Conservation (phyloP, 805 yeast genomes). For the Blastobotrys peoriensis region DNA sequence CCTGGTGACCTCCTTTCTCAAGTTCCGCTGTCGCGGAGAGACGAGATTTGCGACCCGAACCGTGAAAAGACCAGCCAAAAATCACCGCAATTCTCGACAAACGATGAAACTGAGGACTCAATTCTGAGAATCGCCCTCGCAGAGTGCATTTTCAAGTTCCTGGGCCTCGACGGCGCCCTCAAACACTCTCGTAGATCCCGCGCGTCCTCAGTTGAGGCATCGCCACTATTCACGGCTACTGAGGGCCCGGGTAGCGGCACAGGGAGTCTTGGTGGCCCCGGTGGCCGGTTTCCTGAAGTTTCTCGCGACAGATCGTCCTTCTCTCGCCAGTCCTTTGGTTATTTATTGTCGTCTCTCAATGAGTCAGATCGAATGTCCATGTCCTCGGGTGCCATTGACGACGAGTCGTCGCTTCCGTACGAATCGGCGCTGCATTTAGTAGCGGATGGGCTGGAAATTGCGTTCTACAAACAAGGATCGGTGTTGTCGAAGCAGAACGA, state of each 20-base stretch:
- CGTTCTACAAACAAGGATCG: constrained; percentile 47
- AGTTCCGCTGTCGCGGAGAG: constrained; percentile 45
- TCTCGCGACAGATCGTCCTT: too few species aligned
- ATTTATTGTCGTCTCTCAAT: neutral
- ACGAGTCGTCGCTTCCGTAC: constrained; percentile 1
- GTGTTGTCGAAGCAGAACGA: constrained; percentile 59
- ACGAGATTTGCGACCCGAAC: constrained; percentile 8
- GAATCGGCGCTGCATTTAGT: constrained; percentile 15
- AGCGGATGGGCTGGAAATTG: constrained; percentile 46
- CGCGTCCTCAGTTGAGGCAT: constrained; percentile 16
- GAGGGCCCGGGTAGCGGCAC: constrained; percentile 8
- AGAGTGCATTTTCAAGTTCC: constrained; percentile 60
- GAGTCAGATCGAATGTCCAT: neutral
- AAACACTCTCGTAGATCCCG: constrained; percentile 5
- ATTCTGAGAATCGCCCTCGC: constrained; percentile 57
- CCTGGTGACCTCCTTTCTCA: constrained; percentile 85
- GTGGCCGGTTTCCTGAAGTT: too few species aligned
- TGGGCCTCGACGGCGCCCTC: constrained; percentile 51
- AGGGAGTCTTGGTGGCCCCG: constrained; percentile 3
- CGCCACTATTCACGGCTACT: constrained; percentile 16
- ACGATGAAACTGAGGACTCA: constrained; percentile 68
- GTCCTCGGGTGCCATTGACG: neutral
- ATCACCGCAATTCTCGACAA: constrained; percentile 41
- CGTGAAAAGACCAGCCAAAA: neutral
- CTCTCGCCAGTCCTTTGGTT: constrained; percentile 6